These are phyloP conservation scores for Yamadazyma kanchanaburiensis DNA, from an alignment of 1,139 yeast species.

Conservation along the genomic window DNA sequence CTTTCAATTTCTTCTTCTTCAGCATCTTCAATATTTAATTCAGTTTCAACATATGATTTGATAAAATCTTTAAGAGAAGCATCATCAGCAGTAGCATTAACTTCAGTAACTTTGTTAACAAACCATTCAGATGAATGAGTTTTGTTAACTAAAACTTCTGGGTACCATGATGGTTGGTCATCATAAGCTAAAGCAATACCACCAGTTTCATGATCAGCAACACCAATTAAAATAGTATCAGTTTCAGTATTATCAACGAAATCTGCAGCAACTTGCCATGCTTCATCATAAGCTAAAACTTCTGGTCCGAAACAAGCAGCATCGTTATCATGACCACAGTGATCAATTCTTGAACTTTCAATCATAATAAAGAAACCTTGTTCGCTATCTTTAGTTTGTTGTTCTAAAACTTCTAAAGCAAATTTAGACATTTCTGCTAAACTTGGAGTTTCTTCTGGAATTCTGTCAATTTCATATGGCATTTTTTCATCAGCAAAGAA, in stretches of 20 bases:
- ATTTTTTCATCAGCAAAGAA: slow-evolving; percentile 68
- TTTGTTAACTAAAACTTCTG: slow-evolving; percentile 66
- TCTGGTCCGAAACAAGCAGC: slow-evolving; percentile 46
- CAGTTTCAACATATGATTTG: slow-evolving; percentile 46
- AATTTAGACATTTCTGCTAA: slow-evolving; percentile 69
- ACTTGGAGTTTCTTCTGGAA: slow-evolving; percentile 59
- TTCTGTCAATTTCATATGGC: slow-evolving; percentile 79
- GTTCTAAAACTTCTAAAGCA: slow-evolving; percentile 61
- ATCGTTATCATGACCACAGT: slow-evolving; percentile 88
- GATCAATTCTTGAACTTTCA: slow-evolving; percentile 90
- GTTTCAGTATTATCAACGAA: slow-evolving; percentile 62
- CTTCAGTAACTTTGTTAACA: slow-evolving; percentile 25
- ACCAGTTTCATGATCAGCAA: slow-evolving; percentile 93
- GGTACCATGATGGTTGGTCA: slow-evolving; percentile 64
- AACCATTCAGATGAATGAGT: slow-evolving; percentile 72
- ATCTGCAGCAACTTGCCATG: slow-evolving; percentile 65
- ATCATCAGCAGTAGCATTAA: slow-evolving; percentile 22
- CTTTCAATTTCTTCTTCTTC: slow-evolving; percentile 44
- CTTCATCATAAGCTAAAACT: slow-evolving; percentile 60
- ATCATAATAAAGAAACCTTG: slow-evolving; percentile 79
- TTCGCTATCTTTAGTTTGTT: slow-evolving; percentile 65
- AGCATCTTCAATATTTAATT: slow-evolving; percentile 59
- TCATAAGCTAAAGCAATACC: slow-evolving; percentile 76
- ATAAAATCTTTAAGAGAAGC: slow-evolving; percentile 39
- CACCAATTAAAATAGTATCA: slow-evolving; percentile 72